Base-by-base conservation (phyloP, 2,329 filamentous ascomycete genomes). In the Penicillium sp. region DNA sequence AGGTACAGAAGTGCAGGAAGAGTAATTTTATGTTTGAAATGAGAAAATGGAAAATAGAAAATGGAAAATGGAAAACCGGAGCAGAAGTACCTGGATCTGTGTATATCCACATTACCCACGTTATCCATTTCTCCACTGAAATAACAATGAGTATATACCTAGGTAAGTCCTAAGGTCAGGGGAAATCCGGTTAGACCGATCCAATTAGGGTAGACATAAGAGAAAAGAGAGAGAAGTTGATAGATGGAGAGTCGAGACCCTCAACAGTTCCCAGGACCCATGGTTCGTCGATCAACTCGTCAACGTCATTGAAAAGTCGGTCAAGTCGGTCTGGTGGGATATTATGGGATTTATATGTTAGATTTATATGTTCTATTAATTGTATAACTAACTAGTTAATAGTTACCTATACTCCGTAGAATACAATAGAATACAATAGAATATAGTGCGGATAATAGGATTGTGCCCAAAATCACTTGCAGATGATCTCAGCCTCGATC, bases 251-350 rank as follows among this genome's bases (percentile, higher is more conserved):
- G 41, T 41, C 21, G n/a, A 29, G 33, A 47, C 51, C 31, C 21
- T 27, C n/a, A 36, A 36, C 0, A 21, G 13, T 13, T 17, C 13
- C 3, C 2, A 21, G 12, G 33, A 56, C 25, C 54, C 48, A 52
- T 41, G 54, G 42, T 47, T 55, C 45, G 27, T 55, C 42, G 23
- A 44, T 44, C 19, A 29, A 49, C 29, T 55, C n/a, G n/a, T n/a
- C 5, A 10, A 49, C 53, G 53, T 55, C 53, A 55, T 55, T 19
- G 25, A 41, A 54, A 53, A 29, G 44, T 33, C 42, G 42, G 42
- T 27, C n/a, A n/a, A n/a, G n/a, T n/a, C n/a, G n/a, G n/a, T n/a
- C n/a, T n/a, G n/a, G n/a, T n/a, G n/a, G n/a, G n/a, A n/a, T n/a
- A n/a, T n/a, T n/a, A n/a, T n/a, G 21, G 21, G 21, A 23, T 23